Evolutionary conservation across 805 yeast genomes (phyloP).

Genomic region (Kuraishia piskuri): DNA sequence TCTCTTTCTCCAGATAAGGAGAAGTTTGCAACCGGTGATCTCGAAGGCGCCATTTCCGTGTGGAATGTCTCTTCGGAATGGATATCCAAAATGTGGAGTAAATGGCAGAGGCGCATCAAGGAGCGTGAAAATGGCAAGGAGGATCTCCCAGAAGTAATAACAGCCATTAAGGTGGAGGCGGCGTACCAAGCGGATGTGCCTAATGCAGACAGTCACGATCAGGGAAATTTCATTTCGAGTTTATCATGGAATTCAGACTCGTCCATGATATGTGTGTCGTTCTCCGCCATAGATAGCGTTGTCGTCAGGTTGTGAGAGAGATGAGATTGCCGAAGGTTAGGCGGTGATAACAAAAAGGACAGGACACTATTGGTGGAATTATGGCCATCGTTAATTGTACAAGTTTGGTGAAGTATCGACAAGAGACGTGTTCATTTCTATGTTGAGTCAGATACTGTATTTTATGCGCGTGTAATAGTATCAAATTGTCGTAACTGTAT

Average conservation of each 20-base stretch:
- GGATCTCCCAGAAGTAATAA: background rate
- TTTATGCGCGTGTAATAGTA: background rate
- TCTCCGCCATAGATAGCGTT: conserved; percentile 2
- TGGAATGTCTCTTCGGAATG: conserved; percentile 30
- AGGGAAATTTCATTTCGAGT: background rate
- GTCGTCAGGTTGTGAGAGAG: background rate
- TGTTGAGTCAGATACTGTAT: background rate
- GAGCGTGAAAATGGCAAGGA: background rate
- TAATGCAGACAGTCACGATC: background rate
- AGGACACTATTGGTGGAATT: background rate
- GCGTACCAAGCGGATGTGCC: background rate
- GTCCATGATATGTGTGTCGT: conserved; percentile 1
- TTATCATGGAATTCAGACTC: conserved; percentile 1
- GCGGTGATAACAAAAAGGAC: background rate
- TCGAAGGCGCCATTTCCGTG: conserved; percentile 48
- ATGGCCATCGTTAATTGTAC: background rate
- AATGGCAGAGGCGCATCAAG: background rate
- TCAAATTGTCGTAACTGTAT: background rate
- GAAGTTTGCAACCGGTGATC: conserved; percentile 56
- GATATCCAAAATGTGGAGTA: background rate
- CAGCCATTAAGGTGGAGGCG: background rate
- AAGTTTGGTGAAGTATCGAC: too few species aligned
- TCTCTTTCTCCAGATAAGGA: conserved; percentile 39
- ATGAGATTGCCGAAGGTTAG: background rate
- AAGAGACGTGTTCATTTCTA: too few species aligned